phyloP scores from a whole-genome alignment of 1,139 yeast genomes.

The Magnusiomyces fungicola region DNA sequence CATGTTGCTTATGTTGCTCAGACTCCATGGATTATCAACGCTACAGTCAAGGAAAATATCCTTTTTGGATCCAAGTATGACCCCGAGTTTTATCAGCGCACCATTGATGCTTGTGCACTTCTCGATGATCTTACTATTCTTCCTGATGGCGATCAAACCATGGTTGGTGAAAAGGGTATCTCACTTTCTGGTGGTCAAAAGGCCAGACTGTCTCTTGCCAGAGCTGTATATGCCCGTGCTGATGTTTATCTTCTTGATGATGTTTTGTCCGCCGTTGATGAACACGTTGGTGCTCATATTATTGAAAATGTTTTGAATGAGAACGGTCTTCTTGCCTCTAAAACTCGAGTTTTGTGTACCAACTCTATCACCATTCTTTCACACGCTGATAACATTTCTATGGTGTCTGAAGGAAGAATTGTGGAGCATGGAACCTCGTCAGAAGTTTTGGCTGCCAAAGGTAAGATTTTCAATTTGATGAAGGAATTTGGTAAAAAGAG shows the following conservation, averaged over 20 bases:
- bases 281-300: slow-evolving; percentile 85
- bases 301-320: slow-evolving; percentile 75
- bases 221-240: slow-evolving; percentile 93
- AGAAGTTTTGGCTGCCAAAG: slow-evolving; percentile 45
- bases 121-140: slow-evolving; percentile 68
- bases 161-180: slow-evolving; percentile 96
- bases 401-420: slow-evolving; percentile 70
- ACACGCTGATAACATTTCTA: slow-evolving; percentile 63
- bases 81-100: slow-evolving; percentile 66
- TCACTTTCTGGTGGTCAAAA: slow-evolving; percentile 96
- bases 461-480: slow-evolving; percentile 57
- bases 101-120: slow-evolving; percentile 85
- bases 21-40: slow-evolving; percentile 94
- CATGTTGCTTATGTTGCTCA: slow-evolving; percentile 87
- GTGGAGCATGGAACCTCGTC: slow-evolving; percentile 70
- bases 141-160: slow-evolving; percentile 83
- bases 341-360: slow-evolving; percentile 79
- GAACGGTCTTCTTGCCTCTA: slow-evolving; percentile 65
- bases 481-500: slow-evolving; percentile 64
- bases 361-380: slow-evolving; percentile 80
- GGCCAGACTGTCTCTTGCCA: slow-evolving; percentile 85
- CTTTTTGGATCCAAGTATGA: slow-evolving; percentile 84
- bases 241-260: slow-evolving; percentile 88
- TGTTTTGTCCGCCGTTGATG: slow-evolving; percentile 92
- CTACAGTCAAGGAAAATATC: slow-evolving; percentile 82